These are phyloP conservation scores for Massariosphaeria phaeospora DNA, from an alignment of 495 filamentous ascomycete genomes.

Conservation along the genomic window DNA sequence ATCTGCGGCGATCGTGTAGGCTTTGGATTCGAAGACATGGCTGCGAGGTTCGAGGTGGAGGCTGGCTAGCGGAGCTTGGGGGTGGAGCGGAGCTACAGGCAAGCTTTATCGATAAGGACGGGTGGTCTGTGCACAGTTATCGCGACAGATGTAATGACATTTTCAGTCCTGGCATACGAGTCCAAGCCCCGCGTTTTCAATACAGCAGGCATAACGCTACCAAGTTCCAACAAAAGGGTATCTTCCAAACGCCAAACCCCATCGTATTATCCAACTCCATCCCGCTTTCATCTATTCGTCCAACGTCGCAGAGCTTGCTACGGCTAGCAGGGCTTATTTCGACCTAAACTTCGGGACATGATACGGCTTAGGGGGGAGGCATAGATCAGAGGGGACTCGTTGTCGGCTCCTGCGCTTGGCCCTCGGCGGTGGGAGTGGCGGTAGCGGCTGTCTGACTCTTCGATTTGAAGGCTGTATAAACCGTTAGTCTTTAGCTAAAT, in stretches of 20 bases:
- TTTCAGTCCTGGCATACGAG: too few relatives aligned
- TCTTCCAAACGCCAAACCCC: conserved; percentile 1
- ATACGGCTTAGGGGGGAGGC: too few relatives aligned
- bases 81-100: conserved; percentile 26
- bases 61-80: conserved; percentile 22
- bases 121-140: conserved; percentile 7
- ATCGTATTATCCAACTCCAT: too few relatives aligned
- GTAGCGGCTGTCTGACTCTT: conserved; percentile 39
- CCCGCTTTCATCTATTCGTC: too few relatives aligned
- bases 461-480: conserved; percentile 63
- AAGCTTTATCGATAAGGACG: conserved; percentile 33
- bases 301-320: too few relatives aligned
- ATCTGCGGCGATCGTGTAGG: conserved; percentile 31
- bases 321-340: too few relatives aligned
- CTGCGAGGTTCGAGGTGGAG: conserved; percentile 33
- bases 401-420: neutral
- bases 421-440: neutral
- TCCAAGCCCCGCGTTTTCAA: too few relatives aligned
- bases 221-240: too few relatives aligned
- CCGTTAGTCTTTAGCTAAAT: conserved; percentile 29
- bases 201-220: too few relatives aligned
- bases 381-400: neutral
- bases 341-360: too few relatives aligned
- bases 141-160: too few relatives aligned
- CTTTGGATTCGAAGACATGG: conserved; percentile 21